A percentile compares a stretch with the other conserved stretches of the same genome.
These are phyloP conservation scores for Phytophthora brassicae DNA, from an alignment of 352 stramenopile species.

Conservation along the genomic window DNA sequence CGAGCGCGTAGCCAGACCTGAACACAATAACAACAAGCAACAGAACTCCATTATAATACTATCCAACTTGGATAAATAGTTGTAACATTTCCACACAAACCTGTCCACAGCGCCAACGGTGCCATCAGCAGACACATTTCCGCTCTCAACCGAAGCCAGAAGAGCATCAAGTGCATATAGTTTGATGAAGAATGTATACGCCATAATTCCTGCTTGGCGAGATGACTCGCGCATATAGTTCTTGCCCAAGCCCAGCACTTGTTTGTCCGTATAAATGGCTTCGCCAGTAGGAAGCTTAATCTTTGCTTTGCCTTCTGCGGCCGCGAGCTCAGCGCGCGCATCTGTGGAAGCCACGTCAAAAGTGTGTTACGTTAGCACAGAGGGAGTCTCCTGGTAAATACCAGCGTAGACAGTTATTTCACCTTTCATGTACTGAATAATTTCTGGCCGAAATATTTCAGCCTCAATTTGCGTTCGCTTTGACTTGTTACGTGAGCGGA, in stretches of 20 bases:
- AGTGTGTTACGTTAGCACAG: too few species aligned
- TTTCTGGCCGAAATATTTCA: slow-evolving; percentile 71
- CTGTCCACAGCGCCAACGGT: slow-evolving; percentile 32
- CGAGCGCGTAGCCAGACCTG: slow-evolving; percentile 40
- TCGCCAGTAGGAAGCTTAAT: slow-evolving; percentile 45
- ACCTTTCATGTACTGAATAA: slow-evolving; percentile 82
- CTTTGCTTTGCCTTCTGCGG: slow-evolving; percentile 41
- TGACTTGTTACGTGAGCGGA: slow-evolving; percentile 75
- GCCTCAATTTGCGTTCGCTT: slow-evolving; percentile 63
- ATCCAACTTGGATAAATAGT: not conserved
- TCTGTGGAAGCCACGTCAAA: slow-evolving; percentile 22
- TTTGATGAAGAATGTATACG: slow-evolving; percentile 87
- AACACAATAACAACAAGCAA: too few species aligned
- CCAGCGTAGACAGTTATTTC: too few species aligned
- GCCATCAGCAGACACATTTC: slow-evolving; percentile 30
- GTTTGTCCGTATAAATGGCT: slow-evolving; percentile 73
- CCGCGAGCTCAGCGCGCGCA: slow-evolving; percentile 39
- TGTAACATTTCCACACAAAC: not conserved
- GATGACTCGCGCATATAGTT: slow-evolving; percentile 84
- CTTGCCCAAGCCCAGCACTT: slow-evolving; percentile 73
- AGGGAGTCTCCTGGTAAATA: too few species aligned
- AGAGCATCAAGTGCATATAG: slow-evolving; percentile 72
- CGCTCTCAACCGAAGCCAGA: slow-evolving; percentile 37
- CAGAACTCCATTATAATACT: not conserved
- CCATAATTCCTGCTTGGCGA: slow-evolving; percentile 51